A percentile compares a stretch with the other conserved stretches of the same genome.
Conservation (phyloP, 805 yeast species). For the Wickerhamomyces mucosus region DNA sequence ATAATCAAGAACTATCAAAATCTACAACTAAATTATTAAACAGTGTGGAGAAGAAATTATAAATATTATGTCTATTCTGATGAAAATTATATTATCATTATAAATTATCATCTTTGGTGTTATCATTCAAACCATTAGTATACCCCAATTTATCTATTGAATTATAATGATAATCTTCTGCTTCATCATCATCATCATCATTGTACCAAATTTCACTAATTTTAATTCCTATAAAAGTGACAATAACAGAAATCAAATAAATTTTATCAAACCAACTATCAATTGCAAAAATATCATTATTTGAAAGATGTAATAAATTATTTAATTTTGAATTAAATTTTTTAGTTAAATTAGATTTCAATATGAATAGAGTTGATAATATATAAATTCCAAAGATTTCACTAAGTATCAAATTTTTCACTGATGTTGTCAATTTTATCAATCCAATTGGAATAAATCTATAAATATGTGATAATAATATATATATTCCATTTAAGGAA, state of each 20-base stretch:
- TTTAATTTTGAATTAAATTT: constrained; percentile 24
- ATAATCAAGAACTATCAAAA: constrained; percentile 1
- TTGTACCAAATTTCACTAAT: constrained; percentile 15
- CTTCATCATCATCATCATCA: constrained; percentile 15
- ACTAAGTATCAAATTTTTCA: constrained; percentile 28
- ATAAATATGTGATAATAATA: constrained; percentile 47
- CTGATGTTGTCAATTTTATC: constrained; percentile 16
- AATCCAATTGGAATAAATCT: constrained; percentile 27
- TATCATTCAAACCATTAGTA: constrained; percentile 7
- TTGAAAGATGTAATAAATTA: constrained; percentile 19
- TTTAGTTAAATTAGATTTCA: constrained; percentile 29
- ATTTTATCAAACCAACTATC: constrained; percentile 34
- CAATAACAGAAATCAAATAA: constrained; percentile 22
- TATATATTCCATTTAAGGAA: constrained; percentile 54
- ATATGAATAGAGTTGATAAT: constrained; percentile 28
- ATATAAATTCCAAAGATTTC: constrained; percentile 31
- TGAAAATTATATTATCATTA: no score
- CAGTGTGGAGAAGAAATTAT: constrained; percentile 1
- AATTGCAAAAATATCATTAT: constrained; percentile 15
- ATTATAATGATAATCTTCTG: no score
- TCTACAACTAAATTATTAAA: background rate
- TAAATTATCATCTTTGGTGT: background rate
- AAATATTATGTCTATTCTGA: background rate
- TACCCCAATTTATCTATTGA: constrained; percentile 4
- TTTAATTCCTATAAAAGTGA: constrained; percentile 18